Percentiles rank a stretch among this genome's conserved stretches.
Evolutionary conservation across 1,139 yeast species (phyloP).

Genomic region (Meyerozyma smithsonii): DNA sequence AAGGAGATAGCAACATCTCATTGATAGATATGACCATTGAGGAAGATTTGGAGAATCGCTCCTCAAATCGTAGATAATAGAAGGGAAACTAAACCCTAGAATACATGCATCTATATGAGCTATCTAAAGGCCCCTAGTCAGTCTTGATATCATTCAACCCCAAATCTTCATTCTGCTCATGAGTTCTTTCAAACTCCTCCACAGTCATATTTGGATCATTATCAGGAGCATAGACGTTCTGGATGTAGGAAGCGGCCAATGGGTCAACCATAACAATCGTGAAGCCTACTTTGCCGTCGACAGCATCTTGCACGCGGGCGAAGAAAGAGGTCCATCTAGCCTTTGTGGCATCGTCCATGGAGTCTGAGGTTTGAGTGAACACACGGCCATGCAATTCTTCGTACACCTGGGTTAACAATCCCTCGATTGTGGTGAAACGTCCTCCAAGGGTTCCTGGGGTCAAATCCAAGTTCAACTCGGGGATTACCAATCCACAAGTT

Average conservation of each 20-base stretch:
- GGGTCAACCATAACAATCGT: constrained; percentile 93
- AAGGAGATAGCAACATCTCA: constrained; percentile 12
- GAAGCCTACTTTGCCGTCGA: constrained; percentile 76
- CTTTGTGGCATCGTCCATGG: constrained; percentile 78
- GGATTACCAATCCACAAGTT: constrained; percentile 80
- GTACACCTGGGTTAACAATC: constrained; percentile 79
- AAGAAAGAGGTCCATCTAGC: constrained; percentile 80
- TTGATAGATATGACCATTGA: constrained; percentile 17
- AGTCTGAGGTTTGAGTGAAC: constrained; percentile 81
- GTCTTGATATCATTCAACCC: constrained; percentile 80
- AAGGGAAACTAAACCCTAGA: not conserved
- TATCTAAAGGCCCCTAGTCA: constrained; percentile 16
- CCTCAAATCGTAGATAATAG: not conserved
- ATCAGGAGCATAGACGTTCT: constrained; percentile 97
- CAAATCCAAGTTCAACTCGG: constrained; percentile 85
- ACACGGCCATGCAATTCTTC: constrained; percentile 87
- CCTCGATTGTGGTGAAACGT: constrained; percentile 94
- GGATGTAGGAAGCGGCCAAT: constrained; percentile 89
- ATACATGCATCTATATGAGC: not conserved
- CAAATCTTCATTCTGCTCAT: constrained; percentile 83
- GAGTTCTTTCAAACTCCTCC: constrained; percentile 86
- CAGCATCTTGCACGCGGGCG: constrained; percentile 70
- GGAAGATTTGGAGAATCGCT: not conserved
- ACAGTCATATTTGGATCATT: constrained; percentile 91
- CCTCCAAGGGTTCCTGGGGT: constrained; percentile 98